Evolutionary conservation across 148 eudicot genomes (phyloP).

Genomic region (Tetragonia tetragonoides): DNA sequence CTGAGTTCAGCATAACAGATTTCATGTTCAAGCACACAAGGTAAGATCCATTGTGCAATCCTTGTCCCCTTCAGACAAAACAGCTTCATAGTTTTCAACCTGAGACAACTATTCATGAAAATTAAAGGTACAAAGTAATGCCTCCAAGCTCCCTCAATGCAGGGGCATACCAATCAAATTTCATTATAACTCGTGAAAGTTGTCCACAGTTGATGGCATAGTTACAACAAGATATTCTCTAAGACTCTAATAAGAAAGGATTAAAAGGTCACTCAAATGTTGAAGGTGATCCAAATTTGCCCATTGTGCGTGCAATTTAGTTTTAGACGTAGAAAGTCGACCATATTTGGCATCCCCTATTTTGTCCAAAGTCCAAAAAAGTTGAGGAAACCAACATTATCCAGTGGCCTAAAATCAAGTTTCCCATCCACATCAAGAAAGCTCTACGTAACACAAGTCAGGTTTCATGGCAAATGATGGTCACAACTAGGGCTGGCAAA

Average conservation of each 20-base stretch:
- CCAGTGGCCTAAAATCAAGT: not conserved
- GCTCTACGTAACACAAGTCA: not conserved
- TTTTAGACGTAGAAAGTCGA: not conserved
- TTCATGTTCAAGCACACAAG: not conserved
- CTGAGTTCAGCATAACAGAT: not conserved
- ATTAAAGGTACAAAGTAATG: not conserved
- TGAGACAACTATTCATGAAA: too few species aligned
- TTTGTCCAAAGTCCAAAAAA: not conserved
- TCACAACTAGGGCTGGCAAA: too few species aligned
- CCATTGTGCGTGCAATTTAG: not conserved
- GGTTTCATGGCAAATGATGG: too few species aligned
- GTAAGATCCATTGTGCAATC: not conserved
- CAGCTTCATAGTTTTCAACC: not conserved
- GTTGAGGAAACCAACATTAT: not conserved
- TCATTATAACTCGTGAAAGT: not conserved
- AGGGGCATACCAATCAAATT: not conserved
- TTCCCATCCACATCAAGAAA: not conserved
- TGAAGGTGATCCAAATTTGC: not conserved
- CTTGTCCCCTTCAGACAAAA: not conserved
- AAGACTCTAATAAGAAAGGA: not conserved
- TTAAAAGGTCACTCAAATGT: not conserved
- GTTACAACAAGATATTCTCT: not conserved
- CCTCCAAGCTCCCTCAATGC: not conserved
- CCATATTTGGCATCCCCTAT: not conserved
- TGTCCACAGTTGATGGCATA: not conserved